phyloP scores from a whole-genome alignment of 148 eudicot species.

The Oxyria digyna region DNA sequence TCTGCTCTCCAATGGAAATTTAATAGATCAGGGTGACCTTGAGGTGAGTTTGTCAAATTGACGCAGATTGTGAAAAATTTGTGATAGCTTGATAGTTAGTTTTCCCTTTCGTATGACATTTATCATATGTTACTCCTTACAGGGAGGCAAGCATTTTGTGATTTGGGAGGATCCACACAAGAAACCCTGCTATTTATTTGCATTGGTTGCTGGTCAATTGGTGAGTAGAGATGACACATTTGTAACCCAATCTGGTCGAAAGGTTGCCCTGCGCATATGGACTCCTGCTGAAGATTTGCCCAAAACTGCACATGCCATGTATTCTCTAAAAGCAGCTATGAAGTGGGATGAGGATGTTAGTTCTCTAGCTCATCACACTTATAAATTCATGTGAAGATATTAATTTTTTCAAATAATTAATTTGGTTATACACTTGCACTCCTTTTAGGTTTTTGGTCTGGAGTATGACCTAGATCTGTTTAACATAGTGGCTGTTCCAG shows the following conservation, averaged over 20 bases:
- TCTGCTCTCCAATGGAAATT: slow-evolving; percentile 89
- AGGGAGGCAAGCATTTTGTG: slow-evolving; percentile 85
- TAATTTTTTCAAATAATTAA: neutral
- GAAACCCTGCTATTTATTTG: slow-evolving; percentile 96
- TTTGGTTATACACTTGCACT: neutral
- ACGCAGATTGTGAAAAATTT: too few relatives aligned
- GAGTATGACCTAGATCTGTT: slow-evolving; percentile 97
- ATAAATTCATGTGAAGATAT: neutral
- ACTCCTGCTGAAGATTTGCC: slow-evolving; percentile 78
- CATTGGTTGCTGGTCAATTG: slow-evolving; percentile 88
- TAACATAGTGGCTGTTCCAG: slow-evolving; percentile 95
- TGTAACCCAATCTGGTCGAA: slow-evolving; percentile 81
- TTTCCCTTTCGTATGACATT: neutral
- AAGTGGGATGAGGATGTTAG: slow-evolving; percentile 99
- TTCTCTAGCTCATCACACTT: neutral
- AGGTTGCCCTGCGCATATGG: slow-evolving; percentile 84
- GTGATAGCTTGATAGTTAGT: neutral
- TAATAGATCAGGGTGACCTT: slow-evolving; percentile 75
- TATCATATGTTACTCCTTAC: slow-evolving; percentile 1
- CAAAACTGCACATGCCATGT: slow-evolving; percentile 95
- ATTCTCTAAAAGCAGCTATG: slow-evolving; percentile 97
- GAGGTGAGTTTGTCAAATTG: slow-evolving; percentile 42
- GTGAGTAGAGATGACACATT: slow-evolving; percentile 90
- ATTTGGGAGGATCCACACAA: slow-evolving; percentile 98
- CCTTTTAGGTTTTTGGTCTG: slow-evolving; percentile 73